Percentiles rank a stretch among this genome's conserved stretches.
Conservation (phyloP, 2,329 filamentous ascomycete genomes). For the Curvularia sp. region DNA sequence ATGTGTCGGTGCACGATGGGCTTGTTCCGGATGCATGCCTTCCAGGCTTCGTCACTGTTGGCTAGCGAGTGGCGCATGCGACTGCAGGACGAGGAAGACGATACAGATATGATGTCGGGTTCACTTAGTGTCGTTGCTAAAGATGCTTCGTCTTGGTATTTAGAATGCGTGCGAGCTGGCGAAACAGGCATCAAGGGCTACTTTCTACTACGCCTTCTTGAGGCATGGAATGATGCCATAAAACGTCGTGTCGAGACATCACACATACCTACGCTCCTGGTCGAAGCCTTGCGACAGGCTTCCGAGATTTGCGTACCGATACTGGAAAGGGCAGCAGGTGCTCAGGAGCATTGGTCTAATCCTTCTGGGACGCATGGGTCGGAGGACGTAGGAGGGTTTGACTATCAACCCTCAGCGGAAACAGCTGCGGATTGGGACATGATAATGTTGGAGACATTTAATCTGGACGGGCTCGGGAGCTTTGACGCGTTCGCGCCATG, state of each 20-base stretch:
- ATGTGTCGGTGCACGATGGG: conserved; percentile 33
- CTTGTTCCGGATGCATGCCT: conserved; percentile 34
- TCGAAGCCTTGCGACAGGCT: conserved; percentile 27
- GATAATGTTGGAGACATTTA: conserved; percentile 27
- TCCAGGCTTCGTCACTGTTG: conserved; percentile 33
- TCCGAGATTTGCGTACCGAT: conserved; percentile 26
- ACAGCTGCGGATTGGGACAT: conserved; percentile 29
- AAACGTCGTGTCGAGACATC: conserved; percentile 17
- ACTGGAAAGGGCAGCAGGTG: conserved; percentile 27
- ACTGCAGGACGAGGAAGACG: conserved; percentile 36
- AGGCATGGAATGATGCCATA: conserved; percentile 32
- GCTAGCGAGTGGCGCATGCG: conserved; percentile 32
- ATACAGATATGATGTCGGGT: conserved; percentile 25
- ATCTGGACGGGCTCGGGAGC: conserved; percentile 11
- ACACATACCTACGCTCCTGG: conserved; percentile 24
- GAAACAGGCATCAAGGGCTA: conserved; percentile 44
- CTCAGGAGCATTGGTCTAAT: conserved; percentile 5
- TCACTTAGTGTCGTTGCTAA: conserved; percentile 27
- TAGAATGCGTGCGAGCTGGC: conserved; percentile 35
- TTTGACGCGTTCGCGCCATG: conserved; percentile 14
- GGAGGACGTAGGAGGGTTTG: conserved; percentile 4
- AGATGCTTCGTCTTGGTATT: conserved; percentile 31
- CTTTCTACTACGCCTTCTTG: conserved; percentile 29
- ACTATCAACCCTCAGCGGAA: conserved; percentile 20
- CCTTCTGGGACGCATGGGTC: background rate